Evolutionary conservation across 179 eudicot genomes (phyloP), one percentile per base, ranked within the genome.

Genomic region (Camellia oleifera): DNA sequence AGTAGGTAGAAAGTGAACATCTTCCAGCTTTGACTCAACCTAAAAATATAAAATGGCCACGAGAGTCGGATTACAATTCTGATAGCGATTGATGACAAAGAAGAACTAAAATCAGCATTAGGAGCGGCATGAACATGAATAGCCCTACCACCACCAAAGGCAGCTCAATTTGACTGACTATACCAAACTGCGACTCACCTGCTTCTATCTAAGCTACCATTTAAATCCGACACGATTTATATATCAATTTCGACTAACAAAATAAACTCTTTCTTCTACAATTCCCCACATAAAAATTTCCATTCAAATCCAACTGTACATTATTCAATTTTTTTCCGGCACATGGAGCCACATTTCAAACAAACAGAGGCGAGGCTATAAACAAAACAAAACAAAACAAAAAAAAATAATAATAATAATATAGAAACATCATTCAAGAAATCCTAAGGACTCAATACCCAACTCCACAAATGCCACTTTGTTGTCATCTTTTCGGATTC

Each of bases 261-360:
- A 26, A 32, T 15, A 9, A 32, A 32, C 40, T 14, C 45, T 66
- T 66, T 66, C 13, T 58, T 15, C 66, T 68, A n/a, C 14, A 63
- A 80, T 12, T 65, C 60, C 56, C 65, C 74, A 44, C 54, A 40
- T 45, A 72, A 72, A 62, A 72, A 79, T 79, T 67, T 73, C 57
- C 53, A 68, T 56, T 15, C 4, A 57, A 26, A 76, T 45, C 62
- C 57, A 68, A 54, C 69, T 68, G 68, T 69, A 76, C 76, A 81
- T 58, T 69, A 69, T 76, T 66, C 54, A 4, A 72, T 74, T 44
- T 20, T 77, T 5, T 6, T 10, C 69, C 50, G 45, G 63, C 62
- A 67, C 12, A n/a, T 26, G 13, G 13, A 32, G 64, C 82, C 60
- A 52, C 58, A 53, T 57, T 54, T 12, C 62, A 72, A 54, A 70